Evolutionary conservation across 306 rosid genomes (phyloP).

Genomic region (Medicago truncatula): DNA sequence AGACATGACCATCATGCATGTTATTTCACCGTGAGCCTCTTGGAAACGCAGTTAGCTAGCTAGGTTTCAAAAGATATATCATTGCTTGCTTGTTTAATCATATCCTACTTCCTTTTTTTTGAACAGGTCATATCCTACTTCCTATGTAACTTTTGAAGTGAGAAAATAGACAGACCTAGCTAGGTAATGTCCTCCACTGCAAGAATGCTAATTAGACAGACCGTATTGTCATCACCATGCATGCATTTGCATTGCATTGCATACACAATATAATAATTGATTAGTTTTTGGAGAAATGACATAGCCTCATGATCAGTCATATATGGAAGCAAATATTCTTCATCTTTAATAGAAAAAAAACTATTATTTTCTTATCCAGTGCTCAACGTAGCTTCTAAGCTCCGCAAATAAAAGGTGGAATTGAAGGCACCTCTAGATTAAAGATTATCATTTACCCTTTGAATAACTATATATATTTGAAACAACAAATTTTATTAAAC

Average conservation of each 20-base stretch:
- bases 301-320: constrained; percentile 37
- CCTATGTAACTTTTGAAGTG: constrained; percentile 35
- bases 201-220: constrained; percentile 45
- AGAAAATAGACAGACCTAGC: constrained; percentile 35
- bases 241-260: constrained; percentile 40
- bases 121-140: constrained; percentile 27
- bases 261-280: not conserved
- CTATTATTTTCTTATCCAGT: constrained; percentile 39
- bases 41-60: constrained; percentile 1
- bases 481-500: no score
- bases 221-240: constrained; percentile 50
- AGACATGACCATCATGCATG: not conserved
- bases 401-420: constrained; percentile 50
- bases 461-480: no score
- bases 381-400: constrained; percentile 54
- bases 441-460: not conserved
- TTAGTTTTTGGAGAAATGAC: constrained; percentile 39
- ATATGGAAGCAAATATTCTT: constrained; percentile 44
- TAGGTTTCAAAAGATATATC: constrained; percentile 21
- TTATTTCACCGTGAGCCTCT: constrained; percentile 1
- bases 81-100: constrained; percentile 39
- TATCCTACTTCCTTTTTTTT: constrained; percentile 3
- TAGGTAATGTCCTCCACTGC: constrained; percentile 42
- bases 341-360: constrained; percentile 44
- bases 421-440: constrained; percentile 13